Evolutionary conservation across 192 early-diverging fungal genomes (phyloP), one percentile per base, ranked within the genome.

Genomic region (Umbelopsis vinacea): DNA sequence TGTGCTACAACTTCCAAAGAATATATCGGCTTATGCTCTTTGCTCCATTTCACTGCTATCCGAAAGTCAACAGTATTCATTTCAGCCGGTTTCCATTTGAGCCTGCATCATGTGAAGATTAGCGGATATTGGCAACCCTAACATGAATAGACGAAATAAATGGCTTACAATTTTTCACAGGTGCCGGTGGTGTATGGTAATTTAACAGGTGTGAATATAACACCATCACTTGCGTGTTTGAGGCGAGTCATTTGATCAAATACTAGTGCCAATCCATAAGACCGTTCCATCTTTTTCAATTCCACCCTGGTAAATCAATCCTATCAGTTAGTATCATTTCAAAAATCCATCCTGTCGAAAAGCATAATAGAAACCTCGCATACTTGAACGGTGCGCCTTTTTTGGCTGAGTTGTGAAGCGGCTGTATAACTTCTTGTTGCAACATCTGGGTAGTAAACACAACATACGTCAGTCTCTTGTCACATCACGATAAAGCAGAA

Each of bases 161-260:
- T 46, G 43, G 69, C 80, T 72, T 85, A 92, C 88, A 89, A 43
- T 43, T 83, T 83, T 38, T 77, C 75, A 66, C 83, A 87, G 11
- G 63, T 74, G 19, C 88, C 88, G 21, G 85, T 67, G 14, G 81
- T 72, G 69, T 89, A 89, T 8, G 88, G 84, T 24, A 74, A 82
- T 48, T 79, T 82, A 2, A 88, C 86, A 48, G 90, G 87, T 4
- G 89, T 90, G 79, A 91, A 93, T 38, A 93, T 88, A 23, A 93
- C 73, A 0, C 92, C 91, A 48, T 93, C 91, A 21, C 81, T 88
- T 57, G 85, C 87, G 73, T 92, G 91, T 23, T 88, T 86, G 50
- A 89, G 79, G 37, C 75, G 78, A 21, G 85, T 81, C n/a, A 91
- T 91, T 45, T 86, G 78, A 57, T 90, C 86, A 52, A 93, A 85